Evolutionary conservation across 139 green algal genomes (phyloP).

Genomic region (Tetraselmis chui): DNA sequence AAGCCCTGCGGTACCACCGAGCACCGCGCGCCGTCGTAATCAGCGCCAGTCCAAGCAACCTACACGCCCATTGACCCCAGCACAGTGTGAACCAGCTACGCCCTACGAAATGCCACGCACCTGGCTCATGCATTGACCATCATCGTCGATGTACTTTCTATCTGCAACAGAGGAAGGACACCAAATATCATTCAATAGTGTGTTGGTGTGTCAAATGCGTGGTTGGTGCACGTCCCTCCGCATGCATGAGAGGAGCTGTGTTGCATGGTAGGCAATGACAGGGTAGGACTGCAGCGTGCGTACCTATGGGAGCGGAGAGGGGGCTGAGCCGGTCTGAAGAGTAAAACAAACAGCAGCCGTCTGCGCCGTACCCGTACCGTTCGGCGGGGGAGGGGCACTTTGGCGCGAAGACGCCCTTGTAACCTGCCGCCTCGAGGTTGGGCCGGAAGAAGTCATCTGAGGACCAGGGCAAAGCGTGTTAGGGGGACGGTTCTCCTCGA

Average conservation of each 20-base stretch:
- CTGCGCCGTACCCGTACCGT: constrained; percentile 32
- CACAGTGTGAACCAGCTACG: constrained; percentile 36
- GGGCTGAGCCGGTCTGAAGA: neutral
- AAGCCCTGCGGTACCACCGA: too few relatives aligned
- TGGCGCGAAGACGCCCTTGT: constrained; percentile 16
- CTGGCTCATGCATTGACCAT: neutral
- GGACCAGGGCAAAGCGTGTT: too few relatives aligned
- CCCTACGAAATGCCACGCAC: neutral
- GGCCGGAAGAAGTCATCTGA: constrained; percentile 19
- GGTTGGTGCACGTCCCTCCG: neutral
- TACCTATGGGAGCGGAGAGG: neutral
- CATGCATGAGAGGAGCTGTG: neutral
- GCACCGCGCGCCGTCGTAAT: too few relatives aligned
- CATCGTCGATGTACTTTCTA: constrained; percentile 16
- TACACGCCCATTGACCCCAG: neutral
- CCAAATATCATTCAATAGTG: neutral
- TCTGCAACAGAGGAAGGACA: constrained; percentile 16
- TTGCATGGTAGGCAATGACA: constrained; percentile 8
- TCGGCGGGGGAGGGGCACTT: constrained; percentile 37
- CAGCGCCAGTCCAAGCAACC: constrained; percentile 20
- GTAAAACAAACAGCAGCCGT: constrained; percentile 46
- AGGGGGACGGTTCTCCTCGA: neutral
- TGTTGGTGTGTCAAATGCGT: neutral
- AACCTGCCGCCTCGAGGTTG: constrained; percentile 23
- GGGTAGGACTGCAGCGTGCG: neutral